Evolutionary conservation across 2,329 filamentous ascomycete genomes (phyloP).

Genomic region (Xylaria sp.): DNA sequence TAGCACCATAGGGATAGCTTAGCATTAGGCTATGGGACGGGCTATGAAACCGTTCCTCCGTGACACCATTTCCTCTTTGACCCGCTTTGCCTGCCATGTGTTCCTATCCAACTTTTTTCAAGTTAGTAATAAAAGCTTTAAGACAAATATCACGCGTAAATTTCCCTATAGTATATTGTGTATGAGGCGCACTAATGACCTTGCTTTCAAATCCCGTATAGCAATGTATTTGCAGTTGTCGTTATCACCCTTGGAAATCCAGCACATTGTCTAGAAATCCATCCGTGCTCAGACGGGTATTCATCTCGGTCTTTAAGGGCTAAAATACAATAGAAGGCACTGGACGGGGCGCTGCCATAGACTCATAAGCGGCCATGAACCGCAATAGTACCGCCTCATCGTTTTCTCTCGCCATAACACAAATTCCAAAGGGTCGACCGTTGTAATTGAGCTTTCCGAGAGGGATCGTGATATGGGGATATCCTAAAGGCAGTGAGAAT

Average conservation of each 20-base stretch:
- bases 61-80: no score
- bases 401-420: slow-evolving; percentile 8
- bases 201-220: slow-evolving; percentile 3
- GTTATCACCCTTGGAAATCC: not conserved
- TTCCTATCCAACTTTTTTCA: no score
- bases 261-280: slow-evolving; percentile 1
- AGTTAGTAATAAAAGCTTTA: no score
- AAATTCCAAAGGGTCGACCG: slow-evolving; percentile 11
- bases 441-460: slow-evolving; percentile 13
- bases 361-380: slow-evolving; percentile 20
- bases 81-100: no score
- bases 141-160: no score
- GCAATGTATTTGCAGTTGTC: not conserved
- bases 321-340: slow-evolving; percentile 10
- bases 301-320: slow-evolving; percentile 1
- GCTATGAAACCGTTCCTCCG: no score
- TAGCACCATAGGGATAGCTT: no score
- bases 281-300: slow-evolving; percentile 6
- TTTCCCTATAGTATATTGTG: slow-evolving; percentile 3
- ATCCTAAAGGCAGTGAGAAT: slow-evolving; percentile 10
- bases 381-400: slow-evolving; percentile 13
- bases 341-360: slow-evolving; percentile 2
- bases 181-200: not conserved
- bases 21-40: no score
- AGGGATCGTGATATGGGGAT: slow-evolving; percentile 13